Base-by-base conservation (phyloP, 306 rosid species). In the Ceratonia siliqua region DNA sequence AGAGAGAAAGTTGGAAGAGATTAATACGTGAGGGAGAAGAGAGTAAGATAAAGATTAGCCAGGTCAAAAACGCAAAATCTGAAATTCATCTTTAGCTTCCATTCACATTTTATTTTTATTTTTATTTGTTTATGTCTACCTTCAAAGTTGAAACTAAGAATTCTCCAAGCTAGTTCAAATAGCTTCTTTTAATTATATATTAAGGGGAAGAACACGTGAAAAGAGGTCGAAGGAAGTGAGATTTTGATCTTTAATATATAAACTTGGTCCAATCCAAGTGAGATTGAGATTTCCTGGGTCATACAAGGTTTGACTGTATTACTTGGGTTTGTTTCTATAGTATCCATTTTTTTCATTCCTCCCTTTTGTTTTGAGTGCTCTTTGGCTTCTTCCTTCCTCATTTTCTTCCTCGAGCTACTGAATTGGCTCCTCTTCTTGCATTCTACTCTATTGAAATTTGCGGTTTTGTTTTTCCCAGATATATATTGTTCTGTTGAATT, bases 361-460 rank as follows among this genome's bases (percentile, higher is more conserved):
- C 49, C 12, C 77, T 85, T 89, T 88, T 80, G 93, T 78, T 80
- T 81, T 73, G 65, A 85, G 91, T 86, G 95, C 72, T 77, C 11
- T 70, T 90, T 87, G 90, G 98, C 87, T 68, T 77, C 68, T 85
- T 78, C 72, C 75, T 80, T 80, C 96, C 92, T 81, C 78, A 62
- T 86, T 82, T 89, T 72, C 88, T 82, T 87, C 98, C 97, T 90
- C 97, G 97, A 90, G 98, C 97, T 77, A 89, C 93, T 86, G 96
- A 90, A 79, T 88, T 83, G 82, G 88, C 85, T 81, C 75, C 87
- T 79, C 79, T 62, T 74, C 57, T 76, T 59, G 82, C 79, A 81
- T 83, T 82, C 88, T 63, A 68, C 74, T 83, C 87, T 79, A 85
- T 89, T 75, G 97, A 91, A 86, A 87, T 79, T 82, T 86, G 89